Evolutionary conservation across 129 eudicot genomes (phyloP).

Genomic region (Pulicaria dysenterica): DNA sequence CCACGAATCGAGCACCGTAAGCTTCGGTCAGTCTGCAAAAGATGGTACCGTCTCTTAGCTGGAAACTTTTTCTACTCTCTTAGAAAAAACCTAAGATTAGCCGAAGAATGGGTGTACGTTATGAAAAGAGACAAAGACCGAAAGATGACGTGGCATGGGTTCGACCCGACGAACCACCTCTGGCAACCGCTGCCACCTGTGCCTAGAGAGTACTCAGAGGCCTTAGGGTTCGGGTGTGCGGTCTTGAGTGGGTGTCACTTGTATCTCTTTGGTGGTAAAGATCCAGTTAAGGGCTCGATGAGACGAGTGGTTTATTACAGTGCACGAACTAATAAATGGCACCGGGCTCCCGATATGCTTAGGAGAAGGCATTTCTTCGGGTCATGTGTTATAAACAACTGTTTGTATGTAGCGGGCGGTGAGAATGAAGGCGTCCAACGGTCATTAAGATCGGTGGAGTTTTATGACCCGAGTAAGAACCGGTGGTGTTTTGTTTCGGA

Average conservation of each 20-base stretch:
- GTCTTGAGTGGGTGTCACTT: slow-evolving; percentile 82
- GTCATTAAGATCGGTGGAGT: slow-evolving; percentile 73
- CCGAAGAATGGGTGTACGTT: slow-evolving; percentile 83
- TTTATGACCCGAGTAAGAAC: slow-evolving; percentile 75
- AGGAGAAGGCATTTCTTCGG: slow-evolving; percentile 76
- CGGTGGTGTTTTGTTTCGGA: slow-evolving; percentile 75
- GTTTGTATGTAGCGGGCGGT: slow-evolving; percentile 84
- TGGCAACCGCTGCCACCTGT: slow-evolving; percentile 87
- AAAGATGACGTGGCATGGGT: slow-evolving; percentile 78
- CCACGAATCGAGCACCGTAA: slow-evolving; percentile 78
- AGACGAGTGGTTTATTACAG: slow-evolving; percentile 76
- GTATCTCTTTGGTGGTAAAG: slow-evolving; percentile 78
- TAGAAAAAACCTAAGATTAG: slow-evolving; percentile 51
- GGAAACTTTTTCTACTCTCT: slow-evolving; percentile 77
- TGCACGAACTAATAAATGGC: slow-evolving; percentile 83
- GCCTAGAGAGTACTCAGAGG: slow-evolving; percentile 75
- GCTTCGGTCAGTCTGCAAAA: slow-evolving; percentile 76
- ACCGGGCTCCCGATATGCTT: slow-evolving; percentile 87
- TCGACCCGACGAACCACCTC: slow-evolving; percentile 67
- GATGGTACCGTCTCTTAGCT: slow-evolving; percentile 85
- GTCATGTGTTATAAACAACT: slow-evolving; percentile 77
- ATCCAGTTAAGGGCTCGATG: slow-evolving; percentile 84
- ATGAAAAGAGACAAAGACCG: slow-evolving; percentile 76
- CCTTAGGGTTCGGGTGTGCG: slow-evolving; percentile 76
- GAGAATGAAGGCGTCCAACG: slow-evolving; percentile 78